Percentiles rank a stretch among this genome's conserved stretches.
phyloP scores from a whole-genome alignment of 768 basidiomycete genomes.

The Strobilomyces dryophilus region DNA sequence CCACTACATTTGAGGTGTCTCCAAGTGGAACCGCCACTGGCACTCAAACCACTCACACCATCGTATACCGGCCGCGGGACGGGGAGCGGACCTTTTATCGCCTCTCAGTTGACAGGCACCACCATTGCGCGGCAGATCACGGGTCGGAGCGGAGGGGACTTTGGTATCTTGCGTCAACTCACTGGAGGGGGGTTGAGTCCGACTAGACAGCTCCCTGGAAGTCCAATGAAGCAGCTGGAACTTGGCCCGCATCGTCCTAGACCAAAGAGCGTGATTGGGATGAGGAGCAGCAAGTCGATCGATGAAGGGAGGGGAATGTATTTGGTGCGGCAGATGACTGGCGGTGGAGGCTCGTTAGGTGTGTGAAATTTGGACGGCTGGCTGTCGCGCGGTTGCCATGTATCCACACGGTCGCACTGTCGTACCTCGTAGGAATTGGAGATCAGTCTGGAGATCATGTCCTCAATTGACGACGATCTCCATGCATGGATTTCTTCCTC shows the following conservation, averaged over 20 bases:
- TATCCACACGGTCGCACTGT: slow-evolving; percentile 9
- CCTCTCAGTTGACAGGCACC: slow-evolving; percentile 61
- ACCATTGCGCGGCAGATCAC: slow-evolving; percentile 76
- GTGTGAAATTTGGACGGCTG: slow-evolving; percentile 14
- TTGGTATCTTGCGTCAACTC: slow-evolving; percentile 46
- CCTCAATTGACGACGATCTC: slow-evolving; percentile 1
- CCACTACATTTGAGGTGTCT: slow-evolving; percentile 44
- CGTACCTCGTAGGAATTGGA: background rate
- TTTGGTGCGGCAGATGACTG: slow-evolving; percentile 77
- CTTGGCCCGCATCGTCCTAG: slow-evolving; percentile 45
- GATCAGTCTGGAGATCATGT: slow-evolving; percentile 11
- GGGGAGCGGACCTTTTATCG: slow-evolving; percentile 30
- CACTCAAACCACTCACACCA: slow-evolving; percentile 44
- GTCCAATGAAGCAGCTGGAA: slow-evolving; percentile 69
- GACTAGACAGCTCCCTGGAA: slow-evolving; percentile 57
- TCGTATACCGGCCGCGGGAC: slow-evolving; percentile 39
- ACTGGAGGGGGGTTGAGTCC: slow-evolving; percentile 67
- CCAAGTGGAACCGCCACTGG: slow-evolving; percentile 52
- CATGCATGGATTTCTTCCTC: slow-evolving; percentile 1
- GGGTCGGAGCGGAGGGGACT: slow-evolving; percentile 44
- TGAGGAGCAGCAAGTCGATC: slow-evolving; percentile 54
- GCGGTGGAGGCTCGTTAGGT: slow-evolving; percentile 33
- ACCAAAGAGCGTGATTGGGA: slow-evolving; percentile 76
- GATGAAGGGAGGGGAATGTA: slow-evolving; percentile 71
- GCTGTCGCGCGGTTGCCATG: slow-evolving; percentile 10